Conservation (phyloP, 495 filamentous ascomycete species). For the Hypoxylon intermedium region DNA sequence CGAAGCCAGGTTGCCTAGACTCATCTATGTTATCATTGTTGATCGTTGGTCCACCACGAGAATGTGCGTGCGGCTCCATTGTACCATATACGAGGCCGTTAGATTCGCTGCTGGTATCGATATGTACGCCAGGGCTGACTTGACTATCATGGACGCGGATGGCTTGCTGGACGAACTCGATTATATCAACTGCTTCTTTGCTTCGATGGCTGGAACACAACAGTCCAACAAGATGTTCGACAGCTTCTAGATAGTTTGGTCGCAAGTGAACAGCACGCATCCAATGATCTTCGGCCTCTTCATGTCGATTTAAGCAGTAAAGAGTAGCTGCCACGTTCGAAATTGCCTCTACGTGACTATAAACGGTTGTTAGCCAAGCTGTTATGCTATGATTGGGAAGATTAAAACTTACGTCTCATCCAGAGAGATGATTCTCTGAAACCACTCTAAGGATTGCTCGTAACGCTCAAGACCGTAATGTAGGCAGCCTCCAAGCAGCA, state of each 20-base stretch:
- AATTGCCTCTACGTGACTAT: slow-evolving; percentile 90
- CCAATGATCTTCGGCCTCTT: slow-evolving; percentile 91
- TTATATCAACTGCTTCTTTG: slow-evolving; percentile 86
- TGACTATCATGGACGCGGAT: slow-evolving; percentile 58
- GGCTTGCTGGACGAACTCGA: slow-evolving; percentile 84
- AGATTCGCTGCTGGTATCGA: not conserved
- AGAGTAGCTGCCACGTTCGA: slow-evolving; percentile 92
- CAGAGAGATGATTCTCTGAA: slow-evolving; percentile 79
- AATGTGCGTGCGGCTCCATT: slow-evolving; percentile 5
- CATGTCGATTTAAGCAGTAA: slow-evolving; percentile 78
- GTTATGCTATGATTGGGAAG: not conserved
- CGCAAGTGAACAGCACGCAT: slow-evolving; percentile 78
- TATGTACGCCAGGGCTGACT: slow-evolving; percentile 2
- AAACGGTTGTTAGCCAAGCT: slow-evolving; percentile 40
- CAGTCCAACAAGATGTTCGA: slow-evolving; percentile 92
- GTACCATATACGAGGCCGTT: not conserved
- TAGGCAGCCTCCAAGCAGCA: slow-evolving; percentile 90
- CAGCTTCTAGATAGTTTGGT: slow-evolving; percentile 93
- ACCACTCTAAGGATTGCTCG: slow-evolving; percentile 86
- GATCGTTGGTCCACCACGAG: slow-evolving; percentile 15
- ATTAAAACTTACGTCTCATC: slow-evolving; percentile 71
- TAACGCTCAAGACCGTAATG: slow-evolving; percentile 92
- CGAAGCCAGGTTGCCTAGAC: slow-evolving; percentile 65
- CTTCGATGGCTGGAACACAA: slow-evolving; percentile 82
- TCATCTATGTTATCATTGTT: slow-evolving; percentile 58